A percentile compares a stretch with the other conserved stretches of the same genome.
phyloP scores from a whole-genome alignment of 495 filamentous ascomycete genomes.

The Penicillium fimorum region DNA sequence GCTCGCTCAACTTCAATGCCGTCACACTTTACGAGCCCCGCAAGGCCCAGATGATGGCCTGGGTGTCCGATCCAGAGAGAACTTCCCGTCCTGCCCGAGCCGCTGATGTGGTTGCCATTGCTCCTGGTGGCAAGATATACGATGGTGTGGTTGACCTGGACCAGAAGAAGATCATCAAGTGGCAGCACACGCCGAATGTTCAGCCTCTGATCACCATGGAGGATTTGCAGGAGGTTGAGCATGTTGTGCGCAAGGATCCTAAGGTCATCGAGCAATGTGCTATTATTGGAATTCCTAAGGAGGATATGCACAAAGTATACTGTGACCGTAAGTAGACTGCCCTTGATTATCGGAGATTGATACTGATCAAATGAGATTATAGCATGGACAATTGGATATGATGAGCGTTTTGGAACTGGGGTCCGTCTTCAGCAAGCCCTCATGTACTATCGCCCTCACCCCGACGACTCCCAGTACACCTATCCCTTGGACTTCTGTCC shows the following conservation, averaged over 20 bases:
- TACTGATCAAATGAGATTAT: neutral
- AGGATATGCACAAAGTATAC: conserved; percentile 91
- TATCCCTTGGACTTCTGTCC: conserved; percentile 94
- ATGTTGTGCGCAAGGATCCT: conserved; percentile 72
- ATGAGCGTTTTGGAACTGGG: conserved; percentile 81
- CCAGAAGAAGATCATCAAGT: conserved; percentile 67
- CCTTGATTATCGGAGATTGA: neutral
- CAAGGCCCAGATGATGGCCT: conserved; percentile 83
- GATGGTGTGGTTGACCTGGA: conserved; percentile 81
- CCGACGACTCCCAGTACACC: conserved; percentile 87
- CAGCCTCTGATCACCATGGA: conserved; percentile 97
- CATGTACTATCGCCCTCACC: conserved; percentile 90
- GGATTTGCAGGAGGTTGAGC: conserved; percentile 85
- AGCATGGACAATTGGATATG: conserved; percentile 96
- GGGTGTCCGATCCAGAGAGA: conserved; percentile 64
- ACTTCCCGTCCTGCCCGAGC: conserved; percentile 65
- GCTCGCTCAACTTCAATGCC: conserved; percentile 78
- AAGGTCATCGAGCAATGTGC: conserved; percentile 92
- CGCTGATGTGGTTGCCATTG: conserved; percentile 87
- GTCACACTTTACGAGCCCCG: conserved; percentile 84
- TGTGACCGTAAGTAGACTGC: conserved; percentile 66
- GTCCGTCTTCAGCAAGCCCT: conserved; percentile 87
- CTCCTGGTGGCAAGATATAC: conserved; percentile 73
- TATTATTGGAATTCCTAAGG: conserved; percentile 77
- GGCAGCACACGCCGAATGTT: conserved; percentile 74